Conservation (phyloP, 2,329 filamentous ascomycete species). For the Plectosphaerella sp. region DNA sequence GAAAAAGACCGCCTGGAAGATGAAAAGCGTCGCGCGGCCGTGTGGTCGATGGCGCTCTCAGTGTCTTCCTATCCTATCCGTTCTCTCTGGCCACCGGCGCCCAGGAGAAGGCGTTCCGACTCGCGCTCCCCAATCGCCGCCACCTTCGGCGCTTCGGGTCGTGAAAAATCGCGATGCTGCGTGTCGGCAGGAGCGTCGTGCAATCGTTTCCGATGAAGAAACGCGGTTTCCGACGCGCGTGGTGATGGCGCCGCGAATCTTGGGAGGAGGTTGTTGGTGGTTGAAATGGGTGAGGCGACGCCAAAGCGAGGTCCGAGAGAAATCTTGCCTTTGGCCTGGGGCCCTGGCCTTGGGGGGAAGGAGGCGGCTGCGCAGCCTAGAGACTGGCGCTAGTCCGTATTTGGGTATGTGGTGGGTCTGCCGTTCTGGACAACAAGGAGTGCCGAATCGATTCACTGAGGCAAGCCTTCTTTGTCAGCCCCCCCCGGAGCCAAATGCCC, state of each 20-base stretch:
- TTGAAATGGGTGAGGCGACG: conserved; percentile 35
- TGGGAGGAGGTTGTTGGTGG: conserved; percentile 12
- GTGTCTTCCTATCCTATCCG: conserved; percentile 19
- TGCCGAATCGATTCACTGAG: background rate
- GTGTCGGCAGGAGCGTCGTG: conserved; percentile 28
- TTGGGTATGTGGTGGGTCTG: conserved; percentile 10
- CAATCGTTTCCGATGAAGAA: conserved; percentile 22
- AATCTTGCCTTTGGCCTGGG: conserved; percentile 28
- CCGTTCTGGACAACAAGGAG: background rate
- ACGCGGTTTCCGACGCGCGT: conserved; percentile 50
- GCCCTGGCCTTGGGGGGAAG: background rate
- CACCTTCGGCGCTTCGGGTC: conserved; percentile 24
- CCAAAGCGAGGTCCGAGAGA: conserved; percentile 34
- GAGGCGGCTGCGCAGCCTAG: conserved; percentile 26
- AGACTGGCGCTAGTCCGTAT: conserved; percentile 27
- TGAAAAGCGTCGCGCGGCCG: conserved; percentile 24
- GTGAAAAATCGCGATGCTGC: conserved; percentile 30
- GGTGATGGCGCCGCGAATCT: conserved; percentile 34
- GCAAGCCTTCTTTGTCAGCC: background rate
- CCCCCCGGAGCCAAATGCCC: background rate
- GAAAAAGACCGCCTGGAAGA: conserved; percentile 19
- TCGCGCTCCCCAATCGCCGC: conserved; percentile 34
- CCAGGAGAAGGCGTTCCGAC: conserved; percentile 38
- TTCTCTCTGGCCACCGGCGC: conserved; percentile 35
- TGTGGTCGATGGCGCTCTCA: conserved; percentile 36